phyloP scores from a whole-genome alignment of 2,329 filamentous ascomycete genomes.

The Daldinia eschscholtzii region DNA sequence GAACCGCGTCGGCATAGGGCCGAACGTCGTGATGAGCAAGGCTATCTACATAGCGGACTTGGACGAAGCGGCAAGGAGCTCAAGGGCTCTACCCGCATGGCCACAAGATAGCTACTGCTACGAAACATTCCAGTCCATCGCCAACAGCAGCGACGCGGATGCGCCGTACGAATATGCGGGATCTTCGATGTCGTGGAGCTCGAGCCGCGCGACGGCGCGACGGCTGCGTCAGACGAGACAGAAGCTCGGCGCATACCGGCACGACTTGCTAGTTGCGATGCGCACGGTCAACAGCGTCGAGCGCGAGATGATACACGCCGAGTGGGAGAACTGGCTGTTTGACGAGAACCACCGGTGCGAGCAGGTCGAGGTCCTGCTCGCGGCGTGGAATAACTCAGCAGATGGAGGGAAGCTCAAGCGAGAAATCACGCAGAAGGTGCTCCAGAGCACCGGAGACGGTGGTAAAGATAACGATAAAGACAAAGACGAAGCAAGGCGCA shows the following conservation, averaged over 20 bases:
- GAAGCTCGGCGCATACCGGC: conserved; percentile 83
- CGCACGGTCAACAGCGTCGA: conserved; percentile 92
- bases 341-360: conserved; percentile 84
- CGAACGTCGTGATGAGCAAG: conserved; percentile 84
- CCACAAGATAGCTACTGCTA: conserved; percentile 68
- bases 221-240: conserved; percentile 85
- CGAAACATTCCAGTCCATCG: conserved; percentile 70
- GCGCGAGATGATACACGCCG: conserved; percentile 83
- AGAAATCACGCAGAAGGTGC: conserved; percentile 49
- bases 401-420: conserved; percentile 12
- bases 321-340: conserved; percentile 93
- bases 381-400: conserved; percentile 41
- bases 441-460: conserved; percentile 35
- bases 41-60: conserved; percentile 87
- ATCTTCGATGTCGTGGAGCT: conserved; percentile 59
- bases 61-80: conserved; percentile 68
- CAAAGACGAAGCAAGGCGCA: conserved; percentile 42
- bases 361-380: conserved; percentile 65
- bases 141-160: conserved; percentile 70
- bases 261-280: conserved; percentile 91
- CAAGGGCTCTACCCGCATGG: conserved; percentile 53
- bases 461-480: conserved; percentile 2
- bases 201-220: conserved; percentile 68
- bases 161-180: conserved; percentile 67
- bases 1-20: conserved; percentile 81